These are phyloP conservation scores for Pseudozyma tsukubaensis DNA, from an alignment of 1,284 basidiomycete genomes.

Conservation along the genomic window DNA sequence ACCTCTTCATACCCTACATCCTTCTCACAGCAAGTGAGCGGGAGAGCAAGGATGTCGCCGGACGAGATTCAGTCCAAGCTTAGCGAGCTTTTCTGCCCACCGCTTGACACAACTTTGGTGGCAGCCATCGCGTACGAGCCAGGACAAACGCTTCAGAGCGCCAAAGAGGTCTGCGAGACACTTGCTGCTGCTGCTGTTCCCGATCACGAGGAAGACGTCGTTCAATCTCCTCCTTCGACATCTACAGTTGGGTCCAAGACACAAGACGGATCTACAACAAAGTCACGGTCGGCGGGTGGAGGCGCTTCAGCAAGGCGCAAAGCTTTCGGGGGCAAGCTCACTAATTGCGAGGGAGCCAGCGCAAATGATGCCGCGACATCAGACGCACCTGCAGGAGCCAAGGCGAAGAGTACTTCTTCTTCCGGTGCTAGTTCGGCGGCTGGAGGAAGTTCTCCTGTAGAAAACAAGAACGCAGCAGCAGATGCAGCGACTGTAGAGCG, in stretches of 20 bases:
- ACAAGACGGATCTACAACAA: background rate
- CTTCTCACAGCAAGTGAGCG: background rate
- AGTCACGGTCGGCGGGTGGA: too few species aligned
- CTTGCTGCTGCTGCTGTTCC: constrained; percentile 40
- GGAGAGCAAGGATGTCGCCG: constrained; percentile 22
- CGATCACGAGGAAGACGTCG: constrained; percentile 1
- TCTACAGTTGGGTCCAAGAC: background rate
- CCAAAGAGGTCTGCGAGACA: constrained; percentile 44
- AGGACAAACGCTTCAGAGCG: constrained; percentile 51
- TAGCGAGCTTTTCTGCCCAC: constrained; percentile 47
- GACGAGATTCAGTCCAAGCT: constrained; percentile 42
- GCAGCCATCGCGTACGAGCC: constrained; percentile 55
- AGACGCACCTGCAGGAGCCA: background rate
- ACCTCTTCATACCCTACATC: background rate
- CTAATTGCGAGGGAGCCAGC: background rate
- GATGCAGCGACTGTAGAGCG: constrained; percentile 40
- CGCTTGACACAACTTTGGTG: constrained; percentile 54
- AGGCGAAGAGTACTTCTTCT: background rate
- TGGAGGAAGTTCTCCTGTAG: constrained; percentile 5
- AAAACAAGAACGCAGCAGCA: constrained; percentile 6
- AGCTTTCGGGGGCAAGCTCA: constrained; percentile 34
- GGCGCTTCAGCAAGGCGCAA: constrained; percentile 11
- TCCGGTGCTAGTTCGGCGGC: background rate
- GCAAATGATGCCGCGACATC: constrained; percentile 1
- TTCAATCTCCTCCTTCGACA: background rate